Evolutionary conservation across 176 grass and related monocot species (phyloP).

Genomic region (Bothriochloa decipiens): DNA sequence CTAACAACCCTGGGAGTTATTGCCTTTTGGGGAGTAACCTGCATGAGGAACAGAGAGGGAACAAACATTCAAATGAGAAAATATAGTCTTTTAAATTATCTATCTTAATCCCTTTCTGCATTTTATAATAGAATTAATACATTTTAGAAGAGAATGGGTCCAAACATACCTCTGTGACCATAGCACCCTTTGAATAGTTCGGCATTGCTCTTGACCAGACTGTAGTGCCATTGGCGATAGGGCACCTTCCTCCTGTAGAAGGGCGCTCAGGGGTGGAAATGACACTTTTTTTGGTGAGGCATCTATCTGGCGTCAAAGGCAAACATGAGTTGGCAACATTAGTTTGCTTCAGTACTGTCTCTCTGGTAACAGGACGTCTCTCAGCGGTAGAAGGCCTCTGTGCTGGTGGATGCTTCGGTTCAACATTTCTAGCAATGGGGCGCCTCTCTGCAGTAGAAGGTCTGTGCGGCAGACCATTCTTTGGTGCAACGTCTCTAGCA

Average conservation of each 20-base stretch:
- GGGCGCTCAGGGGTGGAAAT: constrained; percentile 34
- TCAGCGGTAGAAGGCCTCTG: constrained; percentile 50
- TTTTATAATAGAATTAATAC: constrained; percentile 12
- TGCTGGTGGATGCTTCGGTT: constrained; percentile 24
- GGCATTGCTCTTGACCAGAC: constrained; percentile 27
- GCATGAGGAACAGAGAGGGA: constrained; percentile 43
- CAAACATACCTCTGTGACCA: constrained; percentile 42
- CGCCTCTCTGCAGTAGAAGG: constrained; percentile 34
- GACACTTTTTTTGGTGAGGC: constrained; percentile 33
- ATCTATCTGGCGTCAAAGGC: constrained; percentile 37
- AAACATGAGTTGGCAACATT: constrained; percentile 14
- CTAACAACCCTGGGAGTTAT: constrained; percentile 50
- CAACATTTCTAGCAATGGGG: constrained; percentile 28
- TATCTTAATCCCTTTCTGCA: constrained; percentile 28
- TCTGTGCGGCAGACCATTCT: not conserved
- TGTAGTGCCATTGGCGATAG: constrained; percentile 34
- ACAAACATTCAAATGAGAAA: constrained; percentile 5
- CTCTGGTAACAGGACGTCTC: constrained; percentile 42
- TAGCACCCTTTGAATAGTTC: constrained; percentile 30
- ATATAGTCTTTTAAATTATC: not conserved
- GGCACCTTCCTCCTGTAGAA: constrained; percentile 42
- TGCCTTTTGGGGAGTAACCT: constrained; percentile 67
- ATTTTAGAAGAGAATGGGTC: constrained; percentile 15
- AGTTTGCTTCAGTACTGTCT: constrained; percentile 36
- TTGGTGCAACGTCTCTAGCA: not conserved